phyloP scores from a whole-genome alignment of 2,329 filamentous ascomycete species.

The Teratosphaeria nubilosa region DNA sequence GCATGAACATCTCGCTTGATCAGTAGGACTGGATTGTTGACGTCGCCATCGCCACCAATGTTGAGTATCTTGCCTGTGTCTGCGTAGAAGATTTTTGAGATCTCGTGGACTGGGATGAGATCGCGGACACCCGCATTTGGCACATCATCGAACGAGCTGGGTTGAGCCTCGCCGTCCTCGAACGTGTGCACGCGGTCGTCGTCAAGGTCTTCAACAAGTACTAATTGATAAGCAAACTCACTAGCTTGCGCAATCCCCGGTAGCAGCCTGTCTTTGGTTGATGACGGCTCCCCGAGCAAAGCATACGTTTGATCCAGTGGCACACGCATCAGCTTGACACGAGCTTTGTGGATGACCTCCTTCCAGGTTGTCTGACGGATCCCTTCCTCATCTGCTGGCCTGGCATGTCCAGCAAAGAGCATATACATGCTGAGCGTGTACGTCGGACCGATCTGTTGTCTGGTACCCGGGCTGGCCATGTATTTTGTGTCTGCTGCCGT shows the following conservation, averaged over 20 bases:
- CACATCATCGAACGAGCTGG: constrained; percentile 52
- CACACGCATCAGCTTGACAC: constrained; percentile 66
- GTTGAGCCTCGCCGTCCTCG: constrained; percentile 49
- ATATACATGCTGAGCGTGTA: constrained; percentile 89
- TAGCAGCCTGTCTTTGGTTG: constrained; percentile 6
- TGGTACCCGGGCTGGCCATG: constrained; percentile 45
- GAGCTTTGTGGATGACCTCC: constrained; percentile 88
- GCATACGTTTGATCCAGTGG: constrained; percentile 48
- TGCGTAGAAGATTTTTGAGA: constrained; percentile 88
- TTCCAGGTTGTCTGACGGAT: constrained; percentile 73
- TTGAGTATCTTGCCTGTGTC: constrained; percentile 85
- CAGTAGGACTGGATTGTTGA: constrained; percentile 63
- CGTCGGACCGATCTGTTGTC: constrained; percentile 75
- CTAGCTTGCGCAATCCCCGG: constrained; percentile 25
- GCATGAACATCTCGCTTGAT: constrained; percentile 62
- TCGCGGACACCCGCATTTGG: constrained; percentile 54
- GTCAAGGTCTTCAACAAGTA: constrained; percentile 73
- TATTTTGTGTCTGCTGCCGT: constrained; percentile 81
- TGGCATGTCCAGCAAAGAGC: constrained; percentile 75
- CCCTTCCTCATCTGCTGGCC: constrained; percentile 45
- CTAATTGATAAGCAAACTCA: constrained; percentile 70
- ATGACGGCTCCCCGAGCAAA: constrained; percentile 15
- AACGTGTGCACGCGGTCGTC: constrained; percentile 59
- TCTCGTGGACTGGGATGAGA: constrained; percentile 58
- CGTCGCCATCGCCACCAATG: constrained; percentile 51